These are phyloP conservation scores for Penicillium paneum DNA, from an alignment of 2,329 filamentous ascomycete species.

Conservation along the genomic window DNA sequence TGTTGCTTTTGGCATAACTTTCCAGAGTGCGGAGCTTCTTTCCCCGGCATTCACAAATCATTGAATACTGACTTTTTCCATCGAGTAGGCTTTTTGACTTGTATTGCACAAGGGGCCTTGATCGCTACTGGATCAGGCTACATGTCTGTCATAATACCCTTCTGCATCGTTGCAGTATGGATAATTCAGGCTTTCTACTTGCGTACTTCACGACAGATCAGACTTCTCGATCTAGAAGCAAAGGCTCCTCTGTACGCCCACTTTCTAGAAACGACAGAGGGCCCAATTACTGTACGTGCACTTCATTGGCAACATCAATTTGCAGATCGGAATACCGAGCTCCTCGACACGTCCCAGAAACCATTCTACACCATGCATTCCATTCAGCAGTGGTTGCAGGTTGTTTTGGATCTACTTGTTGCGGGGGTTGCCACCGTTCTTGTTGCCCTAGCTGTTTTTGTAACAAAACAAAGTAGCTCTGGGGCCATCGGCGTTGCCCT, in stretches of 20 bases:
- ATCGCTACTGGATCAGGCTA: constrained; percentile 42
- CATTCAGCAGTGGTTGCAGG: not conserved
- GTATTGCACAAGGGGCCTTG: constrained; percentile 7
- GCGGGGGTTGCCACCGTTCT: not conserved
- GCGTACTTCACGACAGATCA: constrained; percentile 46
- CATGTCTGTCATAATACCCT: constrained; percentile 40
- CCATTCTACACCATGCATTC: constrained; percentile 1
- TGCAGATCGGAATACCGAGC: constrained; percentile 35
- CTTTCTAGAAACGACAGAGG: constrained; percentile 50
- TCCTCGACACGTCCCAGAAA: not conserved
- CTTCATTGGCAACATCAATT: constrained; percentile 47
- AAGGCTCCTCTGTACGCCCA: constrained; percentile 52
- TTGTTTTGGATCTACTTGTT: not conserved
- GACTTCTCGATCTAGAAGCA: constrained; percentile 54
- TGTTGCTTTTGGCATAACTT: constrained; percentile 32
- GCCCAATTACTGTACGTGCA: constrained; percentile 50
- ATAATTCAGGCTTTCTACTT: constrained; percentile 48
- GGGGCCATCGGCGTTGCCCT: not conserved
- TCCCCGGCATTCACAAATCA: constrained; percentile 14
- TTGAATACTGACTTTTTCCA: not conserved
- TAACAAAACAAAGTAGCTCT: not conserved
- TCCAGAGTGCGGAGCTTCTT: not conserved
- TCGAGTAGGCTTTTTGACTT: not conserved
- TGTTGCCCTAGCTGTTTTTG: not conserved
- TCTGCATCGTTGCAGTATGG: constrained; percentile 39